Evolutionary conservation across 1,284 basidiomycete species (phyloP), one percentile per base, ranked within the genome.

Genomic region (Veloporphyrellus conicus): DNA sequence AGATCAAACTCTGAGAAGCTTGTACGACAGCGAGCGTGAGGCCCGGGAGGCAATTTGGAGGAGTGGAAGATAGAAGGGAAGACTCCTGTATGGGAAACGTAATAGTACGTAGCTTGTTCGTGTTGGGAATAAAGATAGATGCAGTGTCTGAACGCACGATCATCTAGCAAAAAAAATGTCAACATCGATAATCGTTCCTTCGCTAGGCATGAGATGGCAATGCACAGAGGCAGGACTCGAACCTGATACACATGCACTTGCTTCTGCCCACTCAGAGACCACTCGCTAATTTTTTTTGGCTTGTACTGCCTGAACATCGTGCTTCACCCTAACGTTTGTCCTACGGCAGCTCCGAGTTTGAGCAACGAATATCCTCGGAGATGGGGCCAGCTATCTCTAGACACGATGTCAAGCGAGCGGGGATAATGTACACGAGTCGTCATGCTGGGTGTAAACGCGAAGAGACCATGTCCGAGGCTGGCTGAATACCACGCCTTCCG

Each of bases 221-320:
- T 63, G 60, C 49, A 3, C 16, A 53, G 45, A 51, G 53, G 59
- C 52, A 57, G 60, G 58, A 58, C 56, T 39, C 20, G 58, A 64
- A 64, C 56, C 43, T 43, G 53, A 62, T 63, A 18, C 59, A 48
- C 57, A 62, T 63, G 60, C 37, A 25, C 9, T 1, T 52, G 59
- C 61, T 63, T 62, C 59, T 60, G 44, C 34, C 62, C 60, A 58
- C 62, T 63, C 50, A 59, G 60, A 47, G 50, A 31, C 56, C 60
- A 56, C 53, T 53, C 60, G 56, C 53, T 48, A 53, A 43, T 19
- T 40, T 45, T 47, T 50, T 47, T 46, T 52, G 6, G 22, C 41
- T 52, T 25, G 53, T 52, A 52, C 52, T 48, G 53, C 55, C 47
- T 43, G 46, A 31, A 45, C 48, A 47, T 47, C 11, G 48, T 42